Evolutionary conservation across 441 rosid species (phyloP).

Genomic region (California macrophylla): DNA sequence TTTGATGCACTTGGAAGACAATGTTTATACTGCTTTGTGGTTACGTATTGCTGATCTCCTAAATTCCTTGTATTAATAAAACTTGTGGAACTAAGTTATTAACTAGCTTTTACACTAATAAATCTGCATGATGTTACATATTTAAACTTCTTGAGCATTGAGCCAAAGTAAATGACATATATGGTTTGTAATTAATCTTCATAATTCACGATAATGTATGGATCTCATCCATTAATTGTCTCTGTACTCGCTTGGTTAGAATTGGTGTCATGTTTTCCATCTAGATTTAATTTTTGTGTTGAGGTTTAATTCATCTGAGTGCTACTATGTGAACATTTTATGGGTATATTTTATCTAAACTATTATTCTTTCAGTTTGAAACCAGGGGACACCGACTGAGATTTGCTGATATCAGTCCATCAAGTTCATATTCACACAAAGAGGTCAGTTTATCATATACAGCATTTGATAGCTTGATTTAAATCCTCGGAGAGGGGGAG

Average conservation of each 20-base stretch:
- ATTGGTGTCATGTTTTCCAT: not conserved
- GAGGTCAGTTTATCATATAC: conserved; percentile 43
- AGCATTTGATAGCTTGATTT: conserved; percentile 11
- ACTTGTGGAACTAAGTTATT: not conserved
- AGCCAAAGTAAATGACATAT: not conserved
- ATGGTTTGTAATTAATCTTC: not conserved
- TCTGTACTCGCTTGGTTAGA: not conserved
- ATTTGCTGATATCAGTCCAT: conserved; percentile 65
- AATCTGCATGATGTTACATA: not conserved
- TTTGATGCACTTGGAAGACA: not conserved
- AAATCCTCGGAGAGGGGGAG: not conserved
- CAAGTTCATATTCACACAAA: conserved; percentile 77
- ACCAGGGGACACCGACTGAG: conserved; percentile 68
- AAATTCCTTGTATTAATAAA: not conserved
- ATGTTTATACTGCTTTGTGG: not conserved
- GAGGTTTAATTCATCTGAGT: not conserved
- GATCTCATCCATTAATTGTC: not conserved
- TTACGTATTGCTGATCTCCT: not conserved
- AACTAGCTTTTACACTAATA: not conserved
- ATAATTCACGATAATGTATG: not conserved
- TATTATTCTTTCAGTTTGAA: conserved; percentile 51
- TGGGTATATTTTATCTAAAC: conserved; percentile 18
- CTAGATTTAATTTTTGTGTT: not conserved
- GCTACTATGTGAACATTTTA: not conserved
- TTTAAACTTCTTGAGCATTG: not conserved